phyloP scores from a whole-genome alignment of 192 early-diverging fungal genomes.

The Jimgerdemannia lactiflua region DNA sequence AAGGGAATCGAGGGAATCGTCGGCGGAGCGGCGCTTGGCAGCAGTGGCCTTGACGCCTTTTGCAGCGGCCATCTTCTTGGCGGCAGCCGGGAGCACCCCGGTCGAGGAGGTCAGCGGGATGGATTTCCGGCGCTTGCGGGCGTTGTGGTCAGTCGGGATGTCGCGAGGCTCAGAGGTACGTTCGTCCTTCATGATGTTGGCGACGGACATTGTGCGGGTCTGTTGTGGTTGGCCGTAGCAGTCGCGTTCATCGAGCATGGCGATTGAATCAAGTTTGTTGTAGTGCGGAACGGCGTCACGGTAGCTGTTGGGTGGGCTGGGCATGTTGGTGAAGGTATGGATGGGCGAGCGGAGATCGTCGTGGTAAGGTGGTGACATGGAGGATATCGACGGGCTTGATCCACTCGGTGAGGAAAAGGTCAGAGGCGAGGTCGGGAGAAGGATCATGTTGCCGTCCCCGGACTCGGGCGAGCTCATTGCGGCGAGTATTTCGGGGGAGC shows the following conservation, averaged over 20 bases:
- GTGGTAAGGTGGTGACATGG: not conserved
- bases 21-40: slow-evolving; percentile 27
- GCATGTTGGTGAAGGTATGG: slow-evolving; percentile 19
- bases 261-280: slow-evolving; percentile 22
- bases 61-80: not conserved
- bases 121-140: slow-evolving; percentile 21
- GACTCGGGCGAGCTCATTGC: not conserved
- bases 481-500: not conserved
- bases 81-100: slow-evolving; percentile 4
- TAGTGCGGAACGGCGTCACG: slow-evolving; percentile 28
- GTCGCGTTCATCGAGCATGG: slow-evolving; percentile 26
- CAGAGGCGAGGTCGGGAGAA: not conserved
- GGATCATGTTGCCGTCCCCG: not conserved
- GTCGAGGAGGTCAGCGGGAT: slow-evolving; percentile 21
- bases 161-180: slow-evolving; percentile 23
- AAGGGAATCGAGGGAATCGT: slow-evolving; percentile 22
- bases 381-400: not conserved
- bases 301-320: slow-evolving; percentile 25
- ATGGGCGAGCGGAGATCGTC: not conserved
- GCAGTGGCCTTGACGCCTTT: slow-evolving; percentile 1
- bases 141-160: slow-evolving; percentile 27
- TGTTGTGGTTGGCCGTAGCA: slow-evolving; percentile 15
- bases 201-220: slow-evolving; percentile 9
- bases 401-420: not conserved
- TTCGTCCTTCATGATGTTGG: not conserved